Percentiles rank a stretch among this genome's conserved stretches.
These are phyloP conservation scores for Trypanosoma rangeli DNA, from an alignment of 208 protist genomes.

Conservation along the genomic window DNA sequence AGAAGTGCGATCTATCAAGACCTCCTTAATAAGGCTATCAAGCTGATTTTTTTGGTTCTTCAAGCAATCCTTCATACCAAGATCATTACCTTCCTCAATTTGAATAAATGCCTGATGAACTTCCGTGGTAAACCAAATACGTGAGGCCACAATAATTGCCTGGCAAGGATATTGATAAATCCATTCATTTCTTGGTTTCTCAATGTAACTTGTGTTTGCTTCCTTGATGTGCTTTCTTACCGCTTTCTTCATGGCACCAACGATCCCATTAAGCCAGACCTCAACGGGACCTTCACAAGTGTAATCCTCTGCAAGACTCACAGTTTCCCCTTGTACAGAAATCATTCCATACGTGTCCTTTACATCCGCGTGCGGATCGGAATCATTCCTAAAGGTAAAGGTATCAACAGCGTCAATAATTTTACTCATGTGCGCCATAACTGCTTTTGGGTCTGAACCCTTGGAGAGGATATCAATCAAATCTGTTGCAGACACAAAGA, in stretches of 20 bases:
- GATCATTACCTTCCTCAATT: constrained; percentile 98
- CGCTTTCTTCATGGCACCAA: constrained; percentile 84
- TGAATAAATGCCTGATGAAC: constrained; percentile 97
- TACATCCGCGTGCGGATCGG: constrained; percentile 34
- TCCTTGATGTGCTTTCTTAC: constrained; percentile 89
- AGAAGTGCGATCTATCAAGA: constrained; percentile 91
- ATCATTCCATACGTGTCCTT: constrained; percentile 93
- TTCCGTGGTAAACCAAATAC: constrained; percentile 98
- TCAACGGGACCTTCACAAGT: constrained; percentile 96
- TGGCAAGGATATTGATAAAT: constrained; percentile 97
- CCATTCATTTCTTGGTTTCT: constrained; percentile 97
- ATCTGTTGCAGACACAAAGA: constrained; percentile 95
- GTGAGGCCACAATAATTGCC: constrained; percentile 93
- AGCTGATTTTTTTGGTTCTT: constrained; percentile 95
- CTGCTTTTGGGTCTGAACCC: constrained; percentile 91
- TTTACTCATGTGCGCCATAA: constrained; percentile 97
- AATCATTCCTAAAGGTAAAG: constrained; percentile 91
- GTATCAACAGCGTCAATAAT: constrained; percentile 94
- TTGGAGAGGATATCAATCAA: constrained; percentile 98
- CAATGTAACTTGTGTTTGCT: constrained; percentile 93
- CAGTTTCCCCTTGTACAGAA: constrained; percentile 93
- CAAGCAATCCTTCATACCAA: constrained; percentile 97
- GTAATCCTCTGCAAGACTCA: constrained; percentile 91
- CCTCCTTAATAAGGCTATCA: constrained; percentile 93
- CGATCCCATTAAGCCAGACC: constrained; percentile 94